Evolutionary conservation across 73 alveolate genomes (phyloP), one percentile per base, ranked within the genome.

Genomic region (Stentor roeselii): DNA sequence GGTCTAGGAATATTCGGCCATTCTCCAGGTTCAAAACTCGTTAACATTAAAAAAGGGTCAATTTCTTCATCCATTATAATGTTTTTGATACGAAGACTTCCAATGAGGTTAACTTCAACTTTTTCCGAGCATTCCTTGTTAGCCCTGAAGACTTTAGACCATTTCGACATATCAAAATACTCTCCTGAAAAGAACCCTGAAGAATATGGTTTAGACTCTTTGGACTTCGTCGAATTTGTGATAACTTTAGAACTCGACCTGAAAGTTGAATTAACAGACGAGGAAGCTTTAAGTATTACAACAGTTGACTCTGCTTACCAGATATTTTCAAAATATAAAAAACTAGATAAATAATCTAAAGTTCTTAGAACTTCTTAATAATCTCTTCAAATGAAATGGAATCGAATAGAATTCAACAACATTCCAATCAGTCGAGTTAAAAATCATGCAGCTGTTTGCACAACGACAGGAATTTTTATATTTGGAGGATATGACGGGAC

Each of bases 401-500:
- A 14, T 6, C 6, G 27, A 35, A 14, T 61, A 14, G 60, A 61
- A 30, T 6, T 14, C 27, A 30, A 6, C 27, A 36, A 36, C 60
- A 6, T 14, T 6, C 11, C 60, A 6, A 14, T 35, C 6, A n/a
- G 36, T 37, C 32, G 37, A 76, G 74, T 88, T 38, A 95, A 95
- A 78, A 95, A 95, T 82, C 99, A 95, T 78, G 88, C 99, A 6
- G 93, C 99, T 35, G 86, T 94, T 3, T 86, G 87, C 39, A 92
- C 90, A 74, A 85, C 91, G 59, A 87, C 84, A 31, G 60, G 90
- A 75, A 88, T 95, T 3, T 91, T 86, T 78, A 91, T 95, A n/a
- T 95, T 90, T 75, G 99, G 97, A 14, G 99, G 98, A 2, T 93
- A 90, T 61, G 97, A 95, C 74, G 95, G 96, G 35, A 91, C 88